These are phyloP conservation scores for Colletotrichum aenigma DNA, from an alignment of 2,329 filamentous ascomycete genomes.

Conservation along the genomic window DNA sequence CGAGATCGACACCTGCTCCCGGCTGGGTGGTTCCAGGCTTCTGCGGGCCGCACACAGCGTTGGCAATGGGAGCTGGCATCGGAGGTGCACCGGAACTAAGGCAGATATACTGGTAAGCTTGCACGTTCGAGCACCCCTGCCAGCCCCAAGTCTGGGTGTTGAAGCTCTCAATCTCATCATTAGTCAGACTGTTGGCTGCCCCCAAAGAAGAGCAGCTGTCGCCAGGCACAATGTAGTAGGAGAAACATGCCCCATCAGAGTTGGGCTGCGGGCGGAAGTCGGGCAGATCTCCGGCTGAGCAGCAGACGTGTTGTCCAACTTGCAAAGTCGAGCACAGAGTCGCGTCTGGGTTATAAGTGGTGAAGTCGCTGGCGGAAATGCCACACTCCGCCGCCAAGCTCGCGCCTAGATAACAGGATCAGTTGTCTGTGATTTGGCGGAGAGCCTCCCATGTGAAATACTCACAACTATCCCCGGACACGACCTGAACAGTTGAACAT, in stretches of 20 bases:
- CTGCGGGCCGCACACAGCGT: conserved; percentile 26
- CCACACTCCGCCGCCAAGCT: no score
- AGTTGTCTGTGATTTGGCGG: no score
- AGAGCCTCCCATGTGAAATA: no score
- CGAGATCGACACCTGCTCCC: neutral
- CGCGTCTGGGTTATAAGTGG: no score
- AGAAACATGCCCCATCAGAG: neutral
- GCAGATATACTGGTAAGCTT: conserved; percentile 21
- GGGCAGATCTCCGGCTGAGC: neutral
- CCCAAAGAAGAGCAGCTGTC: neutral
- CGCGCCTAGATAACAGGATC: no score
- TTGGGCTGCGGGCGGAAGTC: neutral
- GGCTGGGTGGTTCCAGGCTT: neutral
- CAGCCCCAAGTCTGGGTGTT: conserved; percentile 27
- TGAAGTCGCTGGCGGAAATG: no score
- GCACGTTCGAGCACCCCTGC: conserved; percentile 23
- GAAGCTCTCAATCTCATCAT: neutral
- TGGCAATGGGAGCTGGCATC: conserved; percentile 21
- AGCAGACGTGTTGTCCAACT: neutral
- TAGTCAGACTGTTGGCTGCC: neutral
- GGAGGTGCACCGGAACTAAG: conserved; percentile 25
- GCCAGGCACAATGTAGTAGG: neutral
- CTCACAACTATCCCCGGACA: no score
- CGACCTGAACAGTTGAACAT: no score
- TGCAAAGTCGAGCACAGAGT: no score